Evolutionary conservation across 495 filamentous ascomycete species (phyloP), one percentile per base, ranked within the genome.

Genomic region (Neurospora sp.): DNA sequence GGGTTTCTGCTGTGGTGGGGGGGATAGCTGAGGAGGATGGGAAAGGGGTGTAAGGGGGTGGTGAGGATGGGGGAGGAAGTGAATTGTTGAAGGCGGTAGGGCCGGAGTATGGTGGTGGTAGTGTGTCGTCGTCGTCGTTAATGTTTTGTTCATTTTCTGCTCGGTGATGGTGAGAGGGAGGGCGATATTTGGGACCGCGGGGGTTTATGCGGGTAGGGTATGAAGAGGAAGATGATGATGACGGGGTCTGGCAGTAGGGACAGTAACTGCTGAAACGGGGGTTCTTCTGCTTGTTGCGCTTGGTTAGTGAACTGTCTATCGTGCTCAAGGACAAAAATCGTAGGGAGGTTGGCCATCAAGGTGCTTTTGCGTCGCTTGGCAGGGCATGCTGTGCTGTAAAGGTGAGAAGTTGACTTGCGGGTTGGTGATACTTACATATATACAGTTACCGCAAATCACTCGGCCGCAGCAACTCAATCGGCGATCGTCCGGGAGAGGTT

Each of bases 231-330:
- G 76, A 62, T 0, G 85, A 84, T 3, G 88, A 86, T 23, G 83
- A 82, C 31, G 84, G 82, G 39, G 82, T 81, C 66, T 88, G 87
- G 76, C 85, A 86, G 78, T 85, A 87, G 69, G 83, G 84, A 79
- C 92, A 94, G 81, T 94, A 94, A 27, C 82, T 84, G 41, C 84
- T 85, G 81, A 94, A 94, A 23, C 92, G 89, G 23, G 83, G 83
- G 78, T 94, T 94, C 62, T 84, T 83, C 88, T 91, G 75, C 39
- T 12, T 31, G 39, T 40, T 27, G 42, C 39, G 49, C 37, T 42
- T 27, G 38, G 27, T 69, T 2, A 72, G 60, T n/a, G 27, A 16
- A 27, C 70, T 42, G 27, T 35, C 38, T 12, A 2, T 40, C 16
- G 5, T 60, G 5, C 4, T 2, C 5, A 23, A 12, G 10, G 11